Evolutionary conservation across 352 stramenopile genomes (phyloP).

Genomic region (Pilasporangium apinafurcum): DNA sequence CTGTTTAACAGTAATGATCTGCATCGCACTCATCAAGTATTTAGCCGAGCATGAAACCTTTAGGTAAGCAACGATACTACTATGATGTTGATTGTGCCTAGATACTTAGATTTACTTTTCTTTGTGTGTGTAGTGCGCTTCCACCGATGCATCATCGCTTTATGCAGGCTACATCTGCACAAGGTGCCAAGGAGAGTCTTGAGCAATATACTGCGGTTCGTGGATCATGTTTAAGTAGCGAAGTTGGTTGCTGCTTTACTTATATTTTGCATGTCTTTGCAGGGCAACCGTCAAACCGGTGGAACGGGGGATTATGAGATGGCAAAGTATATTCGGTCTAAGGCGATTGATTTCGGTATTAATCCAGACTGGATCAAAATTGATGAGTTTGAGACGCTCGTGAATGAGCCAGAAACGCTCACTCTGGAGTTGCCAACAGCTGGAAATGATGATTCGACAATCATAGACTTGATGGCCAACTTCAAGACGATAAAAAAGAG

Average conservation of each 20-base stretch:
- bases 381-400: slow-evolving; percentile 79
- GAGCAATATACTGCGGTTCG: slow-evolving; percentile 68
- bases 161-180: slow-evolving; percentile 60
- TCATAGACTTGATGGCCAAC: slow-evolving; percentile 22
- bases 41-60: slow-evolving; percentile 68
- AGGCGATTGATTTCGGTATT: slow-evolving; percentile 70
- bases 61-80: slow-evolving; percentile 19
- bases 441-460: neutral
- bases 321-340: slow-evolving; percentile 68
- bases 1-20: slow-evolving; percentile 53
- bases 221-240: neutral
- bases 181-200: slow-evolving; percentile 57
- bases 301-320: slow-evolving; percentile 62
- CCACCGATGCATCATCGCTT: slow-evolving; percentile 74
- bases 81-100: neutral
- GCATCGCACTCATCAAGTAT: slow-evolving; percentile 53
- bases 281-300: slow-evolving; percentile 55
- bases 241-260: too few species aligned
- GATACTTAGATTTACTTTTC: neutral
- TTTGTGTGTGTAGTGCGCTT: slow-evolving; percentile 28
- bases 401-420: slow-evolving; percentile 64
- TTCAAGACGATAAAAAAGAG: slow-evolving; percentile 23
- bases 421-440: slow-evolving; percentile 27
- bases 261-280: neutral
- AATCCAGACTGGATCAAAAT: slow-evolving; percentile 68